Base-by-base conservation (phyloP, 1,284 basidiomycete species). In the Mrakiaceae sp. region DNA sequence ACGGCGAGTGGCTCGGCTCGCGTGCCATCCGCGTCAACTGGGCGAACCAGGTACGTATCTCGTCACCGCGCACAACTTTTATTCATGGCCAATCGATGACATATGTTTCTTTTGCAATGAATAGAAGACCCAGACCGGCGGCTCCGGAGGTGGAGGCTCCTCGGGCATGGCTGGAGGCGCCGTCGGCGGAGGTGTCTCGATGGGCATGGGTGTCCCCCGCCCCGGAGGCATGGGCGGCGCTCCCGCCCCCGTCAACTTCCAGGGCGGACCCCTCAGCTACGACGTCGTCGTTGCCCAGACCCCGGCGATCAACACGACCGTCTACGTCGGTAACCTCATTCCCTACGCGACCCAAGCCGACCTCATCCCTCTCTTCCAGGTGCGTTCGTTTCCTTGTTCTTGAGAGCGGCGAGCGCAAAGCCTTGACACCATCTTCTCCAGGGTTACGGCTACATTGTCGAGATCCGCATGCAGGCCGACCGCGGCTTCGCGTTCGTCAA, bases 21-120 rank as follows among this genome's bases (percentile, higher is more conserved):
- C 86, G 96, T 68, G 92, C 94, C 64, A 98, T 99, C 73, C 87
- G 95, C 68, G 94, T 98, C 77, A 98, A 99, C 80, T 99, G 95
- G 95, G 95, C 95, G 59, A 98, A 96, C 80, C 94, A 94, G 79
- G 63, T 64, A 43, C 11, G 63, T 64, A 8, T 43, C 6, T 4
- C 16, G 43, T 39, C 14, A 7, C 47, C n/a, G n/a, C 51, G 4
- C 14, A 16, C 51, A 12, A 27, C 16, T 51, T 51, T 51, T 16
- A 14, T 8, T 5, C 9, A 8, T 11, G 16, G 50, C 50, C 50
- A 5, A 51, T 10, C 14, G 51, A n/a, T 53, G 51, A 53, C 8
- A 3, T 14, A 8, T 11, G 51, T n/a, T 7, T 27, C n/a, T 16
- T 58, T 62, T 42, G 52, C 6, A 49, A 4, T 47, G 58, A 51